Evolutionary conservation across 768 basidiomycete species (phyloP), one percentile per base, ranked within the genome.

Genomic region (Suillus cothurnatus): DNA sequence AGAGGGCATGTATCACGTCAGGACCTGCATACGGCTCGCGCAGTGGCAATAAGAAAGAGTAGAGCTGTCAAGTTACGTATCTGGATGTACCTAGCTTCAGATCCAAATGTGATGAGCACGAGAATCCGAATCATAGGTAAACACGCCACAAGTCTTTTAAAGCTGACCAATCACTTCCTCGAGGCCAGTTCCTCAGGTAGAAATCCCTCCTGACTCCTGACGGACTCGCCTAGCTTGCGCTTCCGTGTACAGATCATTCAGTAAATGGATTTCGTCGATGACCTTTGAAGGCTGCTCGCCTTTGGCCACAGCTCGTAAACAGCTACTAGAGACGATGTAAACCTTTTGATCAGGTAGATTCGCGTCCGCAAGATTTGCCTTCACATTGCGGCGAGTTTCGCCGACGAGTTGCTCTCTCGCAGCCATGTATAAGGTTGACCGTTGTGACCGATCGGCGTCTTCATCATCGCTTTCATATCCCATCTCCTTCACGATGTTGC

Each of bases 281-380:
- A 17, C 57, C 45, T 47, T 66, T 50, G 34, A 26, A 38, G 64
- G 56, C 23, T 52, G 39, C 17, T 61, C 32, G 4, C 47, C 50
- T 41, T 61, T 62, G 15, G 68, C 53, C 3, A 71, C 58, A 28
- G 64, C 58, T 31, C 52, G 34, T 15, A 72, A 47, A 1, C 65
- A 45, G 9, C 26, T 63, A 53, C 65, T 71, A 41, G 67, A 69
- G 11, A 72, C 72, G 23, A 72, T 60, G 26, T 71, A 72, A 3
- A 67, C 72, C 45, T 60, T 71, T 43, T 69, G 64, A 12, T 69
- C 62, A 5, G 70, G 70, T 28, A 73, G 55, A 36, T 63, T 61
- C 2, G 72, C 67, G 2, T 64, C 63, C 26, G 36, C 38, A 45
- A 72, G 62, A 49, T 67, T 68, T 31, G 28, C 38, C 56, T 64